Evolutionary conservation across 1,284 basidiomycete genomes (phyloP).

Genomic region (Cystobasidium slooffiae): DNA sequence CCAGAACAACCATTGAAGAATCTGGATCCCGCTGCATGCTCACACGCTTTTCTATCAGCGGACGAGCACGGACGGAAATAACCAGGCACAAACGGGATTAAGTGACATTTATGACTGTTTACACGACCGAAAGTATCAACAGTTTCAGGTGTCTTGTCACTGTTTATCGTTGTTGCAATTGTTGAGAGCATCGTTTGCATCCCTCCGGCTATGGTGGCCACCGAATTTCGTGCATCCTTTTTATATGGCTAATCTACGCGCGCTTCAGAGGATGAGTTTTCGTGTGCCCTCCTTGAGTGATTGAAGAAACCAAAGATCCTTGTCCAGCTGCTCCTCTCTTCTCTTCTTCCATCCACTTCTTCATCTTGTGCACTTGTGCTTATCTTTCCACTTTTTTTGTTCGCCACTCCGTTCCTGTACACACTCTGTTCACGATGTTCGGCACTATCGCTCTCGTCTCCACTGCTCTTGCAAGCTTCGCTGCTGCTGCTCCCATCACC

Average conservation of each 20-base stretch:
- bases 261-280: background rate
- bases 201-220: background rate
- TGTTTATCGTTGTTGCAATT: conserved; percentile 19
- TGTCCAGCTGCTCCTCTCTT: conserved; percentile 16
- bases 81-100: background rate
- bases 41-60: conserved; percentile 1
- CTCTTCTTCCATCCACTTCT: conserved; percentile 28
- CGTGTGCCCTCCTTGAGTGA: background rate
- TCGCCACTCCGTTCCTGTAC: background rate
- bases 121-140: conserved; percentile 6
- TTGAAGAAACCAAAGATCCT: background rate
- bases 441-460: conserved; percentile 24
- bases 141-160: conserved; percentile 34
- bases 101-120: conserved; percentile 20
- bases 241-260: background rate
- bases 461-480: conserved; percentile 33
- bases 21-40: conserved; percentile 2
- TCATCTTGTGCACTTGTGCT: background rate
- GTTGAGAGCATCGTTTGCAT: conserved; percentile 14
- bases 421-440: conserved; percentile 31
- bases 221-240: background rate
- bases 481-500: conserved; percentile 35
- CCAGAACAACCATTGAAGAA: background rate
- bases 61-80: background rate
- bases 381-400: conserved; percentile 2